These are phyloP conservation scores for Ogataea thermomethanolica DNA, from an alignment of 805 yeast genomes.

Conservation along the genomic window DNA sequence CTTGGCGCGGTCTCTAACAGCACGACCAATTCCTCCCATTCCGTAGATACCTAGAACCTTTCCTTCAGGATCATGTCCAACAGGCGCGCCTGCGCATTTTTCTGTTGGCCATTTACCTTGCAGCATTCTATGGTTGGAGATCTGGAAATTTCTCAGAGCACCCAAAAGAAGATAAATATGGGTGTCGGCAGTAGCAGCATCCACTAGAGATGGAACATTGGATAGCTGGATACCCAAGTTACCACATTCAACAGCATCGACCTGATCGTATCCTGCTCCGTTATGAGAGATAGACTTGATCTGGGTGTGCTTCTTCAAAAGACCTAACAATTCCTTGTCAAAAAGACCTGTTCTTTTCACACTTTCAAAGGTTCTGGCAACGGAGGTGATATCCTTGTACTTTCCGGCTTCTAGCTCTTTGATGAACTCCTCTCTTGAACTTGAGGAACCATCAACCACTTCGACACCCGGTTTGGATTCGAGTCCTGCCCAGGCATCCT, in stretches of 20 bases:
- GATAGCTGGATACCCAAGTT: conserved; percentile 43
- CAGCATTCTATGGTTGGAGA: conserved; percentile 50
- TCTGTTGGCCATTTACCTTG: conserved; percentile 58
- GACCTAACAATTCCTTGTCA: conserved; percentile 40
- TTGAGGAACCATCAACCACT: conserved; percentile 43
- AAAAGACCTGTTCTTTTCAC: conserved; percentile 39
- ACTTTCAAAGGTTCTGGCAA: conserved; percentile 43
- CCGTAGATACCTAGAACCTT: conserved; percentile 79
- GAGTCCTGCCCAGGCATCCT: conserved; percentile 55
- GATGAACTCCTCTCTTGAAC: conserved; percentile 40
- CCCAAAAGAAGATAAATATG: conserved; percentile 49
- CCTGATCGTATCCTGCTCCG: conserved; percentile 60
- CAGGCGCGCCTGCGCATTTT: conserved; percentile 50
- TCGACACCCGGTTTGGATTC: conserved; percentile 34
- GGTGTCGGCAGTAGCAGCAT: conserved; percentile 56
- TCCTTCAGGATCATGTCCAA: conserved; percentile 75
- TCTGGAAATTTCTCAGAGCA: conserved; percentile 56
- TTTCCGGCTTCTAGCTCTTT: conserved; percentile 35
- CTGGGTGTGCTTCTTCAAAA: conserved; percentile 32
- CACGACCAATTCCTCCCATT: conserved; percentile 88
- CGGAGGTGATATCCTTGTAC: conserved; percentile 34
- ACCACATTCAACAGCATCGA: conserved; percentile 42
- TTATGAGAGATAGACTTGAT: conserved; percentile 44
- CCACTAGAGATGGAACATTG: conserved; percentile 52
- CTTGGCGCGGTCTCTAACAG: conserved; percentile 62